Conservation (phyloP, 129 eudicot genomes). For the Centrapalus pauciflorus region DNA sequence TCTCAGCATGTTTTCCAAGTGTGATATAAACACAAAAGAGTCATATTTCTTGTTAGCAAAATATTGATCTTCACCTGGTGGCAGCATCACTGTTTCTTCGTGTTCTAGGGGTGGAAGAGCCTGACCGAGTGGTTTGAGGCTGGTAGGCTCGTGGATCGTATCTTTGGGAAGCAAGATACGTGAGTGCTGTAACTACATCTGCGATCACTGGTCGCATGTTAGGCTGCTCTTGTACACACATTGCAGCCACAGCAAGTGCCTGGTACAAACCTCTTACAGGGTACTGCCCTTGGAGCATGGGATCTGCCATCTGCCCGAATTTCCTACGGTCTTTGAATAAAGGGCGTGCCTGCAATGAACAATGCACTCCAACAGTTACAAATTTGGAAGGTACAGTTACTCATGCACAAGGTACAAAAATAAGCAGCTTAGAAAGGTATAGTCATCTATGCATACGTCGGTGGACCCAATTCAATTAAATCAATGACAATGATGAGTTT, state of each 20-base stretch:
- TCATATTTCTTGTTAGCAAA: slow-evolving; percentile 23
- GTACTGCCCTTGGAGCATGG: slow-evolving; percentile 79
- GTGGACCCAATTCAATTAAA: neutral
- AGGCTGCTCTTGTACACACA: slow-evolving; percentile 98
- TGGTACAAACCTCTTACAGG: slow-evolving; percentile 82
- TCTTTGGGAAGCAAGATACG: slow-evolving; percentile 87
- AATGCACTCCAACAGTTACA: neutral
- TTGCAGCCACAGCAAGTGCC: slow-evolving; percentile 96
- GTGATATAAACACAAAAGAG: slow-evolving; percentile 25
- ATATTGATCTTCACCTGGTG: slow-evolving; percentile 21
- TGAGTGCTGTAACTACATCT: slow-evolving; percentile 87
- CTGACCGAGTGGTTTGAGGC: slow-evolving; percentile 49
- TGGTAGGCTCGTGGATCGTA: slow-evolving; percentile 50
- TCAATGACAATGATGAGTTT: neutral
- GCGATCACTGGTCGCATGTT: slow-evolving; percentile 90
- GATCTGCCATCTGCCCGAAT: slow-evolving; percentile 93
- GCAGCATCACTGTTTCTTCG: slow-evolving; percentile 31
- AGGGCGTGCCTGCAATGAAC: slow-evolving; percentile 63
- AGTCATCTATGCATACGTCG: neutral
- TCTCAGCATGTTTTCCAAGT: slow-evolving; percentile 14
- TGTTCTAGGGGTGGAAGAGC: slow-evolving; percentile 70
- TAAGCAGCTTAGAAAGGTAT: neutral
- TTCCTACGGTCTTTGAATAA: slow-evolving; percentile 87
- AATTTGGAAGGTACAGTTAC: neutral
- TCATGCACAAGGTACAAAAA: slow-evolving; percentile 6